Evolutionary conservation across 352 stramenopile genomes (phyloP), one percentile per base, ranked within the genome.

Genomic region (Aphanomyces cochlioides): DNA sequence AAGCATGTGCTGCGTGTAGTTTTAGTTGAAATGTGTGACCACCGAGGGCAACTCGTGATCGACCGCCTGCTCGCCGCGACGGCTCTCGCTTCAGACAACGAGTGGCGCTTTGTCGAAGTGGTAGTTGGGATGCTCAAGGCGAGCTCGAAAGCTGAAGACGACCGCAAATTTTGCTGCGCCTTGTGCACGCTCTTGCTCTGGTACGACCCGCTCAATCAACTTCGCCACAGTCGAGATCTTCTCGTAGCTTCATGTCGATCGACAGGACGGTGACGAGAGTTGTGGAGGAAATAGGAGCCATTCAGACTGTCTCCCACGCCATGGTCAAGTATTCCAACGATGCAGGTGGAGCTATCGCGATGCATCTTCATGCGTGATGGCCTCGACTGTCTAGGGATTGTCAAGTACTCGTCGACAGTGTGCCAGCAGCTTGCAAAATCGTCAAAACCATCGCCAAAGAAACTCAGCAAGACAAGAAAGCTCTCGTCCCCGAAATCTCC

Each of bases 291-390:
- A 37, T 70, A 12, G 3, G 40, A 7, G 64, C 36, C 10, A 43
- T 70, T 36, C 50, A 45, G 36, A 70, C 37, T 21, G 45, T 70
- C 7, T 70, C 64, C 17, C 47, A 59, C 34, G 64, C 64, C 8
- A 70, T 70, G 64, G 64, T 70, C 28, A 17, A 61, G 39, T 70
- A 54, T 28, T 45, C 64, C 28, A 43, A 53, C 54, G 64, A 70
- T n/a, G 40, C 36, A 2, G 47, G 64, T 61, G 56, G 5, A 13
- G 5, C 43, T 37, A 61, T 61, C 17, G 17, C 12, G 28, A 28
- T 28, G 28, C 0, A 47, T 59, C 5, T 38, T 7, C n/a, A 41
- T 59, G 12, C 19, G 41, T 47, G 39, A 15, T 3, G 47, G 7
- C 47, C 28, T 57, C n/a, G 47, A 7, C 8, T 15, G 7, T 13